Evolutionary conservation across 192 early-diverging fungal species (phyloP), one percentile per base, ranked within the genome.

Genomic region (Rhizophlyctis rosea): DNA sequence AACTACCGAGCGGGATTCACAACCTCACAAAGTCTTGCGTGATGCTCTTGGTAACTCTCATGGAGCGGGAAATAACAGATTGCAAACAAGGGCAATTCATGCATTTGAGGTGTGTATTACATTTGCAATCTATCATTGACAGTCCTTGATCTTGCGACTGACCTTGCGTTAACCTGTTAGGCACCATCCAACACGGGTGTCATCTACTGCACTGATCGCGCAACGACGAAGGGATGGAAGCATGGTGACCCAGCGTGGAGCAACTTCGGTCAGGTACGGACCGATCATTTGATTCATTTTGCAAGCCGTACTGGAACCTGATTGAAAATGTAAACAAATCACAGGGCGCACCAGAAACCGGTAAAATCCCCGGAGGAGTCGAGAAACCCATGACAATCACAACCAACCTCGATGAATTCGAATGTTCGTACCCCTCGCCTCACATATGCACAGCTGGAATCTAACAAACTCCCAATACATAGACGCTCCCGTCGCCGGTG

Each of bases 141-240:
- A n/a, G n/a, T n/a, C n/a, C n/a, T n/a, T n/a, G n/a, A n/a, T n/a
- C n/a, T n/a, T n/a, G n/a, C n/a, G n/a, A n/a, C n/a, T n/a, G n/a
- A n/a, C n/a, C n/a, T n/a, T n/a, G n/a, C n/a, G n/a, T n/a, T n/a
- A n/a, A n/a, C n/a, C n/a, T n/a, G n/a, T n/a, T n/a, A n/a, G n/a
- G n/a, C n/a, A n/a, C 80, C 80, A 9, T 66, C 67, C 4, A 63
- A 53, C 48, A 82, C 80, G 2, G 80, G 80, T 2, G 80, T 82
- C 1, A 80, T 82, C 24, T 82, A 83, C 48, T 76, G 79, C 21
- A 83, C 75, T 73, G 81, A 83, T 66, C 62, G 80, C 25, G 81
- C 81, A 9, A 61, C 65, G 7, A 53, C 59, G 18, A 72, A 60
- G 28, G 79, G 78, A 11, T 82, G 72, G 61, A 61, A 62, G 23